Evolutionary conservation across 169 alveolate species (phyloP).

Genomic region (Cryptosporidium sp.): DNA sequence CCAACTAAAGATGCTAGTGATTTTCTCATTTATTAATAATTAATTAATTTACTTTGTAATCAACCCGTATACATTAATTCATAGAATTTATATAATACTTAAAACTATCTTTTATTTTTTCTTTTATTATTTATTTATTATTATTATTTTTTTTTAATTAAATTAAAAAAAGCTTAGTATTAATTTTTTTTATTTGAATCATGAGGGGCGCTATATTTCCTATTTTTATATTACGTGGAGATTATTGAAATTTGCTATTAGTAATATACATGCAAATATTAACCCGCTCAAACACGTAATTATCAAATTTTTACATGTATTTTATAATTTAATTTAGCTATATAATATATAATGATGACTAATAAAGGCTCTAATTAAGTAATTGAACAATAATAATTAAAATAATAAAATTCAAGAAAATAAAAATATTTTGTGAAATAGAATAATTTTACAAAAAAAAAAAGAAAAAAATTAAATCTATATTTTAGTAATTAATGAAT

Average conservation of each 20-base stretch:
- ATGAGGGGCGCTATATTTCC: not conserved
- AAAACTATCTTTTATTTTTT: not conserved
- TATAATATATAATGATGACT: not conserved
- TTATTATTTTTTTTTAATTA: no score
- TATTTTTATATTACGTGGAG: not conserved
- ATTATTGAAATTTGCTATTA: not conserved
- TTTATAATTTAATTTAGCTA: not conserved
- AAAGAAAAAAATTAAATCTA: no score
- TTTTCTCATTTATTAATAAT: conserved; percentile 34
- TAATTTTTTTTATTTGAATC: not conserved
- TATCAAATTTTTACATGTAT: not conserved
- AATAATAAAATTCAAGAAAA: no score
- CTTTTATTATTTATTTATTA: no score
- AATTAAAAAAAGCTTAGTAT: no score
- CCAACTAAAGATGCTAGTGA: conserved; percentile 51
- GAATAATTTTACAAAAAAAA: no score
- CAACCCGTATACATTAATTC: not conserved
- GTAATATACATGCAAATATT: not conserved
- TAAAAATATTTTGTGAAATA: no score
- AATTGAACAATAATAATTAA: no score
- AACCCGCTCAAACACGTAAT: conserved; percentile 15
- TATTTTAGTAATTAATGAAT: not conserved
- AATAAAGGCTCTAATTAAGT: no score
- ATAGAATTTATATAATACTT: not conserved
- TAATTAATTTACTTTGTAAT: not conserved